Evolutionary conservation across 768 basidiomycete species (phyloP), one percentile per base, ranked within the genome.

Genomic region (Termitomyces sp.): DNA sequence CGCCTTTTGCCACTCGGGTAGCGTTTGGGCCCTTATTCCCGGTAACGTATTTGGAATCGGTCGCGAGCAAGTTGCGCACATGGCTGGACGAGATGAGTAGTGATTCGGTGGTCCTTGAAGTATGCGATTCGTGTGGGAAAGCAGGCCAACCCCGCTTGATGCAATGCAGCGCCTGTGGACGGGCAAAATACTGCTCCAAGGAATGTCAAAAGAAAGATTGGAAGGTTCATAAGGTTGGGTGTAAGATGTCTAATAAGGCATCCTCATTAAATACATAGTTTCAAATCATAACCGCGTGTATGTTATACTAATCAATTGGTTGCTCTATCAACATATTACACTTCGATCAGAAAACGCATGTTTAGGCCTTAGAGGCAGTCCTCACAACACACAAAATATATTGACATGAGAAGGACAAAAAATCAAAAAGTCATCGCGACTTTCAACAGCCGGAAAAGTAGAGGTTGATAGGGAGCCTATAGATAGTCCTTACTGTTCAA

Each of bases 21-120:
- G 85, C 81, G 0, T 67, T 87, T 40, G 72, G 77, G 1, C 85
- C 82, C 0, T 66, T 86, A 12, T 85, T 85, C 53, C 73, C 79
- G 0, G 75, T 79, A 16, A 72, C 81, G 6, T 82, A 78, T 63
- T 54, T 82, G 60, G 80, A 83, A 59, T 65, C 65, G 14, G 63
- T 79, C 46, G 54, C 48, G 16, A 24, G 22, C 7, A 26, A 33
- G 10, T 33, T 56, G 50, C 42, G 10, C 33, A 32, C 36, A 16
- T 22, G 26, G 44, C 36, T 58, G 26, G 52, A 36, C 30, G 46
- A n/a, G 8, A 35, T 52, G 24, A 14, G 30, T 20, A 18, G 13
- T 14, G 36, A 56, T 16, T 18, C 12, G 8, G 10, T 16, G 9
- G 7, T 5, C 28, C 13, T 18, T 10, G 48, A 45, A 1, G 22